A percentile compares a stretch with the other conserved stretches of the same genome.
phyloP scores from a whole-genome alignment of 257 asterid species.

The Thymus mandschuricus region DNA sequence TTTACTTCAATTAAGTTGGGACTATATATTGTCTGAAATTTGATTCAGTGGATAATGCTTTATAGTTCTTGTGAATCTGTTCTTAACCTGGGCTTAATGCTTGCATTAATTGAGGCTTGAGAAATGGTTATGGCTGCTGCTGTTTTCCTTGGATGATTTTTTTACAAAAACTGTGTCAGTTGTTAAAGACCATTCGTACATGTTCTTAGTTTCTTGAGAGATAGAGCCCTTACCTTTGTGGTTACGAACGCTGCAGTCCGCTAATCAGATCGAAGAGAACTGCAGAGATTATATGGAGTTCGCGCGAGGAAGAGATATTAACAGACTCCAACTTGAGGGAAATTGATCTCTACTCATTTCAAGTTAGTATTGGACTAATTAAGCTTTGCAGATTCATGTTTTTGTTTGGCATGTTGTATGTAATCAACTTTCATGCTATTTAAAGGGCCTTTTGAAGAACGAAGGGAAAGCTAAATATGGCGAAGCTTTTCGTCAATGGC shows the following conservation, averaged over 20 bases:
- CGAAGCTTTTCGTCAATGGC: constrained; percentile 88
- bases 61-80: not conserved
- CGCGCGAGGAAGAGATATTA: constrained; percentile 72
- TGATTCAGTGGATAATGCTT: not conserved
- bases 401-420: not conserved
- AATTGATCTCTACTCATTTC: constrained; percentile 94
- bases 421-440: constrained; percentile 13
- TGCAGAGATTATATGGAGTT: constrained; percentile 93
- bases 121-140: constrained; percentile 10
- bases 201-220: not conserved
- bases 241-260: constrained; percentile 59
- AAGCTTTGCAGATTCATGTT: not conserved
- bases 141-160: not conserved
- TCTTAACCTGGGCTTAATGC: not conserved
- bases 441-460: constrained; percentile 82
- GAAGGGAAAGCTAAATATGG: constrained; percentile 89
- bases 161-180: not conserved
- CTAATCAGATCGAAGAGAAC: constrained; percentile 87
- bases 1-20: not conserved
- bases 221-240: constrained; percentile 31
- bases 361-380: constrained; percentile 49
- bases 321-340: constrained; percentile 83
- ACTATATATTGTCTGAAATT: not conserved
- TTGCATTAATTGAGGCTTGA: not conserved
- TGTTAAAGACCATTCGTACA: not conserved